Base-by-base conservation (phyloP, 164 flowering plant genomes). In the Paratinospora sagittata region DNA sequence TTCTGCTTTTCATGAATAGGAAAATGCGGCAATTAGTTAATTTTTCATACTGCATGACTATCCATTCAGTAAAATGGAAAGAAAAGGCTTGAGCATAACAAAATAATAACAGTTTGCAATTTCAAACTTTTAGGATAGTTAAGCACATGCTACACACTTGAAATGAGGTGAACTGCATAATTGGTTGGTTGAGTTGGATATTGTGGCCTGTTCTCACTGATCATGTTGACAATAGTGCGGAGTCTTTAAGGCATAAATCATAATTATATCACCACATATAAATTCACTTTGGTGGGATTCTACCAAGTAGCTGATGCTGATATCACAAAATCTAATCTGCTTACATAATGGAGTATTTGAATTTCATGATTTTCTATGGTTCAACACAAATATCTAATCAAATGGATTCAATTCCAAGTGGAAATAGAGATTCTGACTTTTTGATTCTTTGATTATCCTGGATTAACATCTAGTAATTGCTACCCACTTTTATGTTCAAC, bases 1-100 rank as follows among this genome's bases (percentile, higher is more conserved):
- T 41, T 74, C 86, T 84, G 90, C 62, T 76, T 74, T 60, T 24
- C 76, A 82, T 73, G 21, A 27, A 75, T 73, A 57, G n/a, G 49
- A 69, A 62, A 70, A 37, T 11, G 9, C 17, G 14, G 6, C 27
- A 33, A 13, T 19, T 19, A 45, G 60, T 27, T 63, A 11, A 11
- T 10, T 30, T 55, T n/a, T 23, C 60, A 6, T 24, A 23, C 30
- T 16, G n/a, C 27, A 27, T 26, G 43, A 10, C 19, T 17, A 24
- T 13, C 9, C 17, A 26, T 13, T 33, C 41, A 41, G 24, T 19
- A 8, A 7, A 41, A 37, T 27, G 24, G n/a, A 39, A 30, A 39
- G 19, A 14, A 55, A 27, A 55, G 21, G 16, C 12, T 61, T 17
- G 12, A 52, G 58, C 58, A 52, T n/a, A 52, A 52, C 3, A 55